These are phyloP conservation scores for Chalciporus piperatus DNA, from an alignment of 768 basidiomycete species.

Conservation along the genomic window DNA sequence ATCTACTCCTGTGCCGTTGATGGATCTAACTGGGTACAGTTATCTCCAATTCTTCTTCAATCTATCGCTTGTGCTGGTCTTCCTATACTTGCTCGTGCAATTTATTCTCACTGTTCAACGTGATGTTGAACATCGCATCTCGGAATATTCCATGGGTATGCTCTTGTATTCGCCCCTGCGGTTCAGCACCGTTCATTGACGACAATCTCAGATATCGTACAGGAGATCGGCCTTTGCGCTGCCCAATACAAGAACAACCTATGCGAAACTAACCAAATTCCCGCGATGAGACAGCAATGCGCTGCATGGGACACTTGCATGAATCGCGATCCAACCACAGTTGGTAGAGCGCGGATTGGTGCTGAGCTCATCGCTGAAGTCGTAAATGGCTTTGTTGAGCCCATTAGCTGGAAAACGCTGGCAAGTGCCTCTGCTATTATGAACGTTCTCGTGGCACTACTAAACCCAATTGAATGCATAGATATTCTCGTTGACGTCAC, in stretches of 20 bases:
- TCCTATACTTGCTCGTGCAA: constrained; percentile 80
- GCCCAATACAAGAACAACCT: constrained; percentile 78
- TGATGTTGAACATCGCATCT: constrained; percentile 85
- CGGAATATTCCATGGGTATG: constrained; percentile 84
- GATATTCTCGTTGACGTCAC: constrained; percentile 73
- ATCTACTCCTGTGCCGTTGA: constrained; percentile 7
- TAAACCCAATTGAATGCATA: constrained; percentile 31
- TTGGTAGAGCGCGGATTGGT: constrained; percentile 85
- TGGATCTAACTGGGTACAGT: constrained; percentile 36
- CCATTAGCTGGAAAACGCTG: constrained; percentile 96
- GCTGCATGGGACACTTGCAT: constrained; percentile 91
- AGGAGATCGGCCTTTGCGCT: constrained; percentile 88
- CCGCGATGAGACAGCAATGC: constrained; percentile 87
- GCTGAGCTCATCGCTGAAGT: constrained; percentile 96
- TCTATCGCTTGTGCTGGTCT: constrained; percentile 73
- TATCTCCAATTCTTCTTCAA: constrained; percentile 97
- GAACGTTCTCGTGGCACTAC: constrained; percentile 10
- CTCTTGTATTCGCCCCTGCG: constrained; percentile 10
- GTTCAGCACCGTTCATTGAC: constrained; percentile 19
- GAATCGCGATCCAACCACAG: constrained; percentile 87
- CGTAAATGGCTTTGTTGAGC: constrained; percentile 94
- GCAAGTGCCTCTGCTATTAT: constrained; percentile 44
- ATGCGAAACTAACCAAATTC: constrained; percentile 72
- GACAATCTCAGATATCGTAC: constrained; percentile 67
- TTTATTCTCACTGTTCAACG: constrained; percentile 88